These are phyloP conservation scores for Astrocystis sublimbata DNA, from an alignment of 495 filamentous ascomycete genomes.

Conservation along the genomic window DNA sequence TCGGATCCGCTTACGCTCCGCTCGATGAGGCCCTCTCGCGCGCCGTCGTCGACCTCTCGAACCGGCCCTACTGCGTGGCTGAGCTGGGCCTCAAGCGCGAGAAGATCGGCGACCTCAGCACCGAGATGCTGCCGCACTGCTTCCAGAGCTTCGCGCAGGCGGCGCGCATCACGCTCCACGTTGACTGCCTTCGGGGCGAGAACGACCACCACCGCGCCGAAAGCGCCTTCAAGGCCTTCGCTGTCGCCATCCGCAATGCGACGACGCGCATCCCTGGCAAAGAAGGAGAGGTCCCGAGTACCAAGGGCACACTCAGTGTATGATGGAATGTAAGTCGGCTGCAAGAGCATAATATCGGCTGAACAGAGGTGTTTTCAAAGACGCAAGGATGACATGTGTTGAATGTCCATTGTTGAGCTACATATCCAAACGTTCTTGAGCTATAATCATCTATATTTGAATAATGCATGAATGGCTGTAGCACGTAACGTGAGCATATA, in stretches of 20 bases:
- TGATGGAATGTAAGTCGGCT: slow-evolving; percentile 25
- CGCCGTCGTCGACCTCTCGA: slow-evolving; percentile 91
- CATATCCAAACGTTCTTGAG: no score
- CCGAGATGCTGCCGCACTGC: slow-evolving; percentile 97
- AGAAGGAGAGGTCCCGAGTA: slow-evolving; percentile 90
- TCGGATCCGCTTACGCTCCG: slow-evolving; percentile 86
- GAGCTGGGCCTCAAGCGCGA: slow-evolving; percentile 80
- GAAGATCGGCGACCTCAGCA: slow-evolving; percentile 89
- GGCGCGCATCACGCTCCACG: slow-evolving; percentile 88
- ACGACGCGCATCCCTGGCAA: slow-evolving; percentile 70
- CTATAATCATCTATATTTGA: no score
- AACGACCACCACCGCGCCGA: slow-evolving; percentile 98
- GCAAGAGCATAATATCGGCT: not conserved
- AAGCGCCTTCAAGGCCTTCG: slow-evolving; percentile 95
- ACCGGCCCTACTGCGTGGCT: slow-evolving; percentile 81
- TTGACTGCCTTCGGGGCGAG: slow-evolving; percentile 80
- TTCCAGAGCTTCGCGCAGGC: slow-evolving; percentile 90
- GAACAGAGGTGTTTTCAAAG: slow-evolving; percentile 2
- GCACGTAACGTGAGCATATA: no score
- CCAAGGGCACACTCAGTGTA: slow-evolving; percentile 76
- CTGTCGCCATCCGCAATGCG: slow-evolving; percentile 77
- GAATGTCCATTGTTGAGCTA: not conserved
- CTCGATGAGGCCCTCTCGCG: slow-evolving; percentile 94
- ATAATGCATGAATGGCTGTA: no score
- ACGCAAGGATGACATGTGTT: not conserved